A percentile compares a stretch with the other conserved stretches of the same genome.
phyloP scores from a whole-genome alignment of 139 green algal genomes.

The Pleodorina starrii region DNA sequence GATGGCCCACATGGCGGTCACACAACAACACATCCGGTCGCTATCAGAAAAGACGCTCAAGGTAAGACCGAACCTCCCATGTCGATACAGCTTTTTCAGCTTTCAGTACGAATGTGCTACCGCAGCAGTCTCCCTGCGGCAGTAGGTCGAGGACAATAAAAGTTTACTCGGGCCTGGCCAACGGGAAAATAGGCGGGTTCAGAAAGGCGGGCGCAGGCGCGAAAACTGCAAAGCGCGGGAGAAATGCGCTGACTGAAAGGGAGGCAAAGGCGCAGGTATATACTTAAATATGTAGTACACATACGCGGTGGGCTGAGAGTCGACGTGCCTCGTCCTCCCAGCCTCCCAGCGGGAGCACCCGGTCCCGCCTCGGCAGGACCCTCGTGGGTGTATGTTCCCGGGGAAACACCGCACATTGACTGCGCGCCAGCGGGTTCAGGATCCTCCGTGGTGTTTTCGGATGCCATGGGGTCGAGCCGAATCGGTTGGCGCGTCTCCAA shows the following conservation, averaged over 20 bases:
- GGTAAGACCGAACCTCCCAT: too few species aligned
- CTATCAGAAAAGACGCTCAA: conserved; percentile 71
- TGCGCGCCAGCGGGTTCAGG: background rate
- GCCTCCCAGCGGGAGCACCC: conserved; percentile 35
- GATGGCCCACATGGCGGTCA: conserved; percentile 72
- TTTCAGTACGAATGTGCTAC: too few species aligned
- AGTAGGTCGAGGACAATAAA: too few species aligned
- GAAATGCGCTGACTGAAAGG: too few species aligned
- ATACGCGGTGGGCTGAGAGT: conserved; percentile 17
- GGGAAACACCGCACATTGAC: conserved; percentile 42
- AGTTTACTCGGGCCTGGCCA: too few species aligned
- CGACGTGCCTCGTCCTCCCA: conserved; percentile 30
- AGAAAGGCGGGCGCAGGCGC: too few species aligned
- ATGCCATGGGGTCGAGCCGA: conserved; percentile 15
- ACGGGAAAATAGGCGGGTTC: too few species aligned
- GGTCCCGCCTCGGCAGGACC: background rate
- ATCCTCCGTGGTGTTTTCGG: background rate
- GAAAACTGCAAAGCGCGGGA: too few species aligned
- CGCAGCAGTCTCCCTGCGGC: too few species aligned
- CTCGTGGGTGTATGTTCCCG: conserved; percentile 35
- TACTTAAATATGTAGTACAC: too few species aligned
- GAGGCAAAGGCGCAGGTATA: too few species aligned
- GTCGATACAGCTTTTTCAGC: too few species aligned
- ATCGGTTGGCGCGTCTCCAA: background rate
- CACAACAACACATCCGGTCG: conserved; percentile 67